Conservation (phyloP, 768 basidiomycete species). For the Xanthoconium stramineum region DNA sequence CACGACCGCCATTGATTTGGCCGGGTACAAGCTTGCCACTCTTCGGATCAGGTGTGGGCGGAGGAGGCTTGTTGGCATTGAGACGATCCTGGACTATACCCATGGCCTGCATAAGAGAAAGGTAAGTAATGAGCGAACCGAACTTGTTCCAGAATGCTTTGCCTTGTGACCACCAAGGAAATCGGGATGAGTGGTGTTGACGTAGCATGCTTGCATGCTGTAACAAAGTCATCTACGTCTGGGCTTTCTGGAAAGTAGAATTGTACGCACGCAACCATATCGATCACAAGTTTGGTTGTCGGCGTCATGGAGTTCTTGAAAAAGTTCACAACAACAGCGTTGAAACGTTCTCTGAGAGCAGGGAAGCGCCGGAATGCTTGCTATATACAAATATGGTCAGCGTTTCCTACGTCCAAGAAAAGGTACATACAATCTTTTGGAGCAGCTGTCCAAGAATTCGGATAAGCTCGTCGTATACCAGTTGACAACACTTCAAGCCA, state of each 20-base stretch:
- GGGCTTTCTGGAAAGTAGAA: neutral
- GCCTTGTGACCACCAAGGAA: constrained; percentile 95
- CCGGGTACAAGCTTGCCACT: constrained; percentile 43
- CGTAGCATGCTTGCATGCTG: constrained; percentile 98
- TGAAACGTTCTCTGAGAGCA: constrained; percentile 95
- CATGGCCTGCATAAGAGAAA: constrained; percentile 63
- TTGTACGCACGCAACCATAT: constrained; percentile 80
- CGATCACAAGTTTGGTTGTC: constrained; percentile 90
- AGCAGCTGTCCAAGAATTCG: constrained; percentile 91
- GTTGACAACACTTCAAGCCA: constrained; percentile 85
- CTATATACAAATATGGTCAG: constrained; percentile 39
- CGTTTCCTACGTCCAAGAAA: neutral
- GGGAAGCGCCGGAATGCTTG: constrained; percentile 96
- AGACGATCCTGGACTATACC: constrained; percentile 79
- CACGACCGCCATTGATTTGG: constrained; percentile 79
- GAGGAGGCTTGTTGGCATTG: constrained; percentile 74
- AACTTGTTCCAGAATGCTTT: constrained; percentile 5
- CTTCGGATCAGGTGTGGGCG: constrained; percentile 60
- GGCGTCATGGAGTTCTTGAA: constrained; percentile 94
- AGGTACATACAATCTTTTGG: constrained; percentile 73
- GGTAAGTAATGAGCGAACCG: neutral
- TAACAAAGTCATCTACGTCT: constrained; percentile 2
- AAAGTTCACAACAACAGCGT: constrained; percentile 92
- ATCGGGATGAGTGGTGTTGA: constrained; percentile 99
- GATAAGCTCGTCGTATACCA: constrained; percentile 97